These are phyloP conservation scores for Haematococcus sp. DNA, from an alignment of 139 green algal species.

Conservation along the genomic window DNA sequence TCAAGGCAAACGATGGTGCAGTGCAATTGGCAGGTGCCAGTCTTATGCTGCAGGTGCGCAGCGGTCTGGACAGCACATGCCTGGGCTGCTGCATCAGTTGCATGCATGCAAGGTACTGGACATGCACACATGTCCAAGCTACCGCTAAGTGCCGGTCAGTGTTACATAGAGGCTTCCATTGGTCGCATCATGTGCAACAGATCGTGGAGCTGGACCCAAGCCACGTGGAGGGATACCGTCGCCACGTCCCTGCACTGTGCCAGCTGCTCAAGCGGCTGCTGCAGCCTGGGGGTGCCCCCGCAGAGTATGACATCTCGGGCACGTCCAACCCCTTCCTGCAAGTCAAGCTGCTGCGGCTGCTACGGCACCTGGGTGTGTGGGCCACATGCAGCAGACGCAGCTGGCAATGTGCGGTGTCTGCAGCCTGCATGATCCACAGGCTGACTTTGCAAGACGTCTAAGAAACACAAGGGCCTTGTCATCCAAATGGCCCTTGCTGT, in stretches of 20 bases:
- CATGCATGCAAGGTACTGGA: not conserved
- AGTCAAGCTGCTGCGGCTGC: constrained; percentile 88
- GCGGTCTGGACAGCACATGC: not conserved
- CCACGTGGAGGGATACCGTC: constrained; percentile 23
- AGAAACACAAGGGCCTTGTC: too few species aligned
- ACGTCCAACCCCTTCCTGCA: constrained; percentile 97
- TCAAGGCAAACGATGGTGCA: constrained; percentile 88
- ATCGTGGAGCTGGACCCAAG: constrained; percentile 27
- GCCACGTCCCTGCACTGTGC: constrained; percentile 67
- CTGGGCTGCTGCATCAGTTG: not conserved
- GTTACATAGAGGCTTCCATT: not conserved
- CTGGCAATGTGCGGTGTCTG: not conserved
- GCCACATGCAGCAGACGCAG: not conserved
- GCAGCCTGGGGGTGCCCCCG: constrained; percentile 61
- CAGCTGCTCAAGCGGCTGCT: constrained; percentile 66
- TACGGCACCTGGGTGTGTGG: constrained; percentile 71
- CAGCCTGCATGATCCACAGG: not conserved
- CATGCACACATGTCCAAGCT: not conserved
- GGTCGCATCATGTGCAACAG: constrained; percentile 21
- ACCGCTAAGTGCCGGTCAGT: too few species aligned
- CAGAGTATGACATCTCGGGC: constrained; percentile 92
- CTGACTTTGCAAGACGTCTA: not conserved
- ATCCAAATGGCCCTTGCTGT: too few species aligned
- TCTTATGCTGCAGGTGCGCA: constrained; percentile 67
- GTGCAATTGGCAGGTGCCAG: constrained; percentile 82